These are phyloP conservation scores for Encephalitozoon hellem DNA, from an alignment of 371 early-diverging fungal genomes.

Conservation along the genomic window DNA sequence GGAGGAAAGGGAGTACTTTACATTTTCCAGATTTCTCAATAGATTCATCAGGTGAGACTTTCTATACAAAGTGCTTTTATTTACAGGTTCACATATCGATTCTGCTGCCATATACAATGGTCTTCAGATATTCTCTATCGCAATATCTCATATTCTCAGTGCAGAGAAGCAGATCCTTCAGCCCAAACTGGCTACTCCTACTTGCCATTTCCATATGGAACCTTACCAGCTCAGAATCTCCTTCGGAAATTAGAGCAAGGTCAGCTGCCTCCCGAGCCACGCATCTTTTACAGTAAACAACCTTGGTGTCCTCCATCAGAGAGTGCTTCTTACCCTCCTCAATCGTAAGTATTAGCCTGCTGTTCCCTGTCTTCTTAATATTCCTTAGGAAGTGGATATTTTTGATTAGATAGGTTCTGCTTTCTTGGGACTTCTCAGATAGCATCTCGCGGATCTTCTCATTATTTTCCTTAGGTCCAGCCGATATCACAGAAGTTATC, in stretches of 20 bases:
- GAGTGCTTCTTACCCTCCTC: conserved; percentile 9
- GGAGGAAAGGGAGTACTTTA: background rate
- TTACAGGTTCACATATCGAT: background rate
- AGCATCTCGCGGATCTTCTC: conserved; percentile 9
- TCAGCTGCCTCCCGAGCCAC: background rate
- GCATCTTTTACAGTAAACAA: conserved; percentile 4
- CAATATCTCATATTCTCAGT: background rate
- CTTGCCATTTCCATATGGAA: background rate
- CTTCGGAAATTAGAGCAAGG: background rate
- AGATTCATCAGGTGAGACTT: background rate
- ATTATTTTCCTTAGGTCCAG: conserved; percentile 30
- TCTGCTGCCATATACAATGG: background rate
- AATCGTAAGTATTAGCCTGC: conserved; percentile 28
- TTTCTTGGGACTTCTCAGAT: background rate
- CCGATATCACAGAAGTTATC: conserved; percentile 19
- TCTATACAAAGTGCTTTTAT: background rate
- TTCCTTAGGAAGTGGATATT: conserved; percentile 22
- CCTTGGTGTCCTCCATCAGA: conserved; percentile 11
- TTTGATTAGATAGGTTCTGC: conserved; percentile 16
- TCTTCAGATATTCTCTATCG: background rate
- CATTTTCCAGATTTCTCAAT: conserved; percentile 18
- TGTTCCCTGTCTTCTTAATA: conserved; percentile 2
- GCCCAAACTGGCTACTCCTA: background rate
- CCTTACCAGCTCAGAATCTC: background rate
- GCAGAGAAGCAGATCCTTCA: background rate